These are phyloP conservation scores for Saccharomyces pastorianus DNA, from an alignment of 1,139 yeast species.

Conservation along the genomic window DNA sequence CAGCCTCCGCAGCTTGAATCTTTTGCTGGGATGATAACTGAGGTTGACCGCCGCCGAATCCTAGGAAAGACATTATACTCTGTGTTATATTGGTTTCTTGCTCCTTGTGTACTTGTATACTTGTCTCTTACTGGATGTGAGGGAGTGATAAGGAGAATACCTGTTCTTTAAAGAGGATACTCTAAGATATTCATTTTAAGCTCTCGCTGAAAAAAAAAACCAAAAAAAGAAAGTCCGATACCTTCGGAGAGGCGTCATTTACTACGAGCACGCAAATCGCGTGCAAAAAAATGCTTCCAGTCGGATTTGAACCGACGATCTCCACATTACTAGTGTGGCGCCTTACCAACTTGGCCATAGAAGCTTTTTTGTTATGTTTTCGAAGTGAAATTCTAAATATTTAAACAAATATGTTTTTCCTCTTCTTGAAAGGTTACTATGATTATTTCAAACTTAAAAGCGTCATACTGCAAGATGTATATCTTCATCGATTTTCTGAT, in stretches of 20 bases:
- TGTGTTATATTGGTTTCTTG: neutral
- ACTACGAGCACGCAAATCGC: neutral
- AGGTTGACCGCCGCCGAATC: conserved; percentile 77
- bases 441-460: too few relatives aligned
- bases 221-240: neutral
- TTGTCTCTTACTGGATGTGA: neutral
- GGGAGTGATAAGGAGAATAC: neutral
- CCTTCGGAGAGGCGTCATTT: neutral
- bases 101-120: neutral
- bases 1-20: conserved; percentile 78
- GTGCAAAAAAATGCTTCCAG: neutral
- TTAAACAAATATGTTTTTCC: too few relatives aligned
- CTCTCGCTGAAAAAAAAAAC: neutral
- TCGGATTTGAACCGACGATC: conserved; percentile 11
- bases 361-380: conserved; percentile 9
- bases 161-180: neutral
- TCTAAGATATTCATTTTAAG: neutral
- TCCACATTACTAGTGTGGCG: too few relatives aligned
- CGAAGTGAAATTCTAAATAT: too few relatives aligned
- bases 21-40: conserved; percentile 68
- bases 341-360: conserved; percentile 23
- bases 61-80: conserved; percentile 60
- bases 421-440: too few relatives aligned
- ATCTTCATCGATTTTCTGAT: too few relatives aligned
- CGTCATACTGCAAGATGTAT: too few relatives aligned